These are phyloP conservation scores for Aspergillus leporis DNA, from an alignment of 495 filamentous ascomycete genomes.

Conservation along the genomic window DNA sequence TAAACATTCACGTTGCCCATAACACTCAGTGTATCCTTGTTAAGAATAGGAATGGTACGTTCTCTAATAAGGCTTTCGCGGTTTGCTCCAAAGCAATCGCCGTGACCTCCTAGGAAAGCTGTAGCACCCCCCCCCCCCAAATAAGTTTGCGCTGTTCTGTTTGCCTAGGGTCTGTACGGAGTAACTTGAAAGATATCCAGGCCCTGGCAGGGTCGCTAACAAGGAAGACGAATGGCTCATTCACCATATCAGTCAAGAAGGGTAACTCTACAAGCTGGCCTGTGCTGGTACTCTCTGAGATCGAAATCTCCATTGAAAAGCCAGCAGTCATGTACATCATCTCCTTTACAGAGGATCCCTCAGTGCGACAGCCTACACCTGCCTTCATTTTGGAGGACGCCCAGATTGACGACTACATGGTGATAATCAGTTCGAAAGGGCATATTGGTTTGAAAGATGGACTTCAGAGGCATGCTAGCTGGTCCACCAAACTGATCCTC, in stretches of 20 bases:
- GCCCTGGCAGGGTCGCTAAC: slow-evolving; percentile 12
- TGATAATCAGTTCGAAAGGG: neutral
- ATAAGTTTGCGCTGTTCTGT: slow-evolving; percentile 2
- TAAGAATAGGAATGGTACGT: slow-evolving; percentile 29
- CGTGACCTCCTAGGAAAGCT: slow-evolving; percentile 19
- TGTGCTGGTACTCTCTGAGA: slow-evolving; percentile 9
- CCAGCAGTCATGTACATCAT: neutral
- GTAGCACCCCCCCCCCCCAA: slow-evolving; percentile 24
- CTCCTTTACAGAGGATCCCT: neutral
- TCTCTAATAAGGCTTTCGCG: slow-evolving; percentile 34
- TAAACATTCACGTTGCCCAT: slow-evolving; percentile 34
- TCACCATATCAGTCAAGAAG: slow-evolving; percentile 28
- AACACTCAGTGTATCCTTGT: slow-evolving; percentile 19
- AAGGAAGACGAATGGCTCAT: slow-evolving; percentile 27
- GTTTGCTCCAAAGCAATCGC: slow-evolving; percentile 15
- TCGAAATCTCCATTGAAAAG: slow-evolving; percentile 12
- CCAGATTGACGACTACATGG: slow-evolving; percentile 16
- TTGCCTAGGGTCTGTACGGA: neutral
- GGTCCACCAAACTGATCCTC: slow-evolving; percentile 2
- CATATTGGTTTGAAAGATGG: neutral
- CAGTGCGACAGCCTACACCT: slow-evolving; percentile 11
- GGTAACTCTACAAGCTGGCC: slow-evolving; percentile 22
- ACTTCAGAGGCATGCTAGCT: slow-evolving; percentile 2
- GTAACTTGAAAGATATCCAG: slow-evolving; percentile 25
- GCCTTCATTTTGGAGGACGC: slow-evolving; percentile 15